Base-by-base conservation (phyloP, 75 land plant species). In the Pseudotsuga menziesii region DNA sequence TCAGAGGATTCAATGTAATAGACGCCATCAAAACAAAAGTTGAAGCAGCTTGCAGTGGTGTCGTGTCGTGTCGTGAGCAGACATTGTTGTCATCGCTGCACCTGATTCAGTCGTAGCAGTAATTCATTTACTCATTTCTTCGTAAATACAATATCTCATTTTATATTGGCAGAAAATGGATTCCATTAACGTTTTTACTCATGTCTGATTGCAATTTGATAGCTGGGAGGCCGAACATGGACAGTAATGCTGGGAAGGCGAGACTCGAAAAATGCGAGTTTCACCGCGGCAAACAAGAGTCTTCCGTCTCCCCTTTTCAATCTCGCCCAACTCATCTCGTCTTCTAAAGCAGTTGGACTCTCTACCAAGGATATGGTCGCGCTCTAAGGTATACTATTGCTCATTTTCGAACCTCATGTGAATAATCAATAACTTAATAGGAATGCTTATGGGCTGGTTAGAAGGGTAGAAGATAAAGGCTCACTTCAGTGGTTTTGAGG, bases 291-390 rank as follows among this genome's bases (percentile, higher is more conserved):
- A 4, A 62, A 77, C 27, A 52, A 56, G 26, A 59, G 57, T 32
- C 59, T 81, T 61, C 85, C 85, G 3, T 41, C 64, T 5, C 81
- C 87, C 5, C 75, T 27, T 0, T 92, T 90, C 39, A 92, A 92
- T 69, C 41, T 1, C 41, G 3, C 6, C 72, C 74, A 29, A 71
- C 78, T 16, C 83, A 76, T 54, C 58, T 1, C 79, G 77, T 0
- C 54, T 71, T 39, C 35, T 36, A 14, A 55, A 56, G 15, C 82
- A 83, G 54, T 23, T 76, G 15, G 83, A 81, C 3, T 62, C 27
- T 22, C 79, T 83, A 26, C 77, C 76, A 61, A 39, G 3, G 4
- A 39, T 39, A 39, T 39, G 83, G 85, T 83, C 59, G 12, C 9
- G 44, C 44, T 52, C 17, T 57, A 0, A 12, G 97, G 90, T 32